These are phyloP conservation scores for Leccinum longicurvipes DNA, from an alignment of 768 basidiomycete genomes.

Conservation along the genomic window DNA sequence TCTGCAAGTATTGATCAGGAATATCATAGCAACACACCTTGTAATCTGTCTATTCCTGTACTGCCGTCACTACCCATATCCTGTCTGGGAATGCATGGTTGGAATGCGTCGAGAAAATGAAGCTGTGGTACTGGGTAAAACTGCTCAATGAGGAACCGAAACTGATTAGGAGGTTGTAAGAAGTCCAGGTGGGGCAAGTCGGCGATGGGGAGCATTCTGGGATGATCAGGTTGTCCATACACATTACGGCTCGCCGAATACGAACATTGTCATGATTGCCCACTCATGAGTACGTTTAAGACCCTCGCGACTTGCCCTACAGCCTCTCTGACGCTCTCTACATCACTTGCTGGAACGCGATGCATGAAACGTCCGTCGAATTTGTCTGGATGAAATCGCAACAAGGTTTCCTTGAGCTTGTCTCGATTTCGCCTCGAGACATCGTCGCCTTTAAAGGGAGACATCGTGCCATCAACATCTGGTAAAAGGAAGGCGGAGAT, in stretches of 20 bases:
- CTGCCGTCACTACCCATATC: neutral
- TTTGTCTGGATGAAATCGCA: constrained; percentile 81
- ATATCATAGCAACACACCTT: neutral
- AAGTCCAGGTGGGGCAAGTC: neutral
- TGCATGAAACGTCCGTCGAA: constrained; percentile 72
- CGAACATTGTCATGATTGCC: constrained; percentile 5
- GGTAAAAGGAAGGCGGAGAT: constrained; percentile 58
- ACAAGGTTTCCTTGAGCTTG: constrained; percentile 60
- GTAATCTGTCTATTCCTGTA: neutral
- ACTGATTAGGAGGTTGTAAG: neutral
- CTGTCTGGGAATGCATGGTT: neutral
- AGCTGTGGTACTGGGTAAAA: neutral
- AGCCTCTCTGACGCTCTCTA: constrained; percentile 50
- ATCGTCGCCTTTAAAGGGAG: constrained; percentile 18
- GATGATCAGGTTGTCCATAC: neutral
- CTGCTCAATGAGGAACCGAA: neutral
- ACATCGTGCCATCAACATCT: neutral
- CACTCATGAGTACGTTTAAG: constrained; percentile 54
- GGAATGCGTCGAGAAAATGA: neutral
- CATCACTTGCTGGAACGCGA: constrained; percentile 45
- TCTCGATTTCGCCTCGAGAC: constrained; percentile 51
- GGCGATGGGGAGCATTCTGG: neutral
- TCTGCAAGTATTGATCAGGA: neutral
- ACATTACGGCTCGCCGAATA: neutral
- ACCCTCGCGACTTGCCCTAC: constrained; percentile 62